Conservation (phyloP, 1,284 basidiomycete genomes). For the Cryptococcus sp. region DNA sequence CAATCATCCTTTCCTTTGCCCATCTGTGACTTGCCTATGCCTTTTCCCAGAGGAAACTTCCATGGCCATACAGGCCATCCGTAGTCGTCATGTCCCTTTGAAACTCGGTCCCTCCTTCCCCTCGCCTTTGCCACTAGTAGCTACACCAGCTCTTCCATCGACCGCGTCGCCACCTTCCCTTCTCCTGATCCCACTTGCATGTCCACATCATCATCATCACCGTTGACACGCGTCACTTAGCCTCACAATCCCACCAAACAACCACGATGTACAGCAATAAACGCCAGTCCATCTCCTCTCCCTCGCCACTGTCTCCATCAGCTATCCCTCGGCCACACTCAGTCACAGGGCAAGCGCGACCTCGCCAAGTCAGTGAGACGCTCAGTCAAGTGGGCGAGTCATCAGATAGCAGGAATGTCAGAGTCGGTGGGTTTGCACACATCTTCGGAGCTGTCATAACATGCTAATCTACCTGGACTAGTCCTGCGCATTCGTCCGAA, state of each 20-base stretch:
- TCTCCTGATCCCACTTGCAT: too few species aligned
- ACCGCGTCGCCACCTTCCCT: too few species aligned
- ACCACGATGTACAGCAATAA: constrained; percentile 1
- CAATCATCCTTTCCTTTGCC: too few species aligned
- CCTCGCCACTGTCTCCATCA: constrained; percentile 30
- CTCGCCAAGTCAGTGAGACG: constrained; percentile 13
- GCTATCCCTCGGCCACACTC: constrained; percentile 36
- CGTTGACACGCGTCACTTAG: too few species aligned
- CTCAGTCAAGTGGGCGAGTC: constrained; percentile 11
- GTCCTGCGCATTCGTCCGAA: constrained; percentile 91
- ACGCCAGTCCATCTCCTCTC: constrained; percentile 22
- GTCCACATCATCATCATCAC: too few species aligned
- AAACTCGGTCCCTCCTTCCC: too few species aligned
- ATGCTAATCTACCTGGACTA: constrained; percentile 44
- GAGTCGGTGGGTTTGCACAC: constrained; percentile 40
- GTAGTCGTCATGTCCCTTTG: too few species aligned
- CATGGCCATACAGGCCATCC: too few species aligned
- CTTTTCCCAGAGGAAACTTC: too few species aligned
- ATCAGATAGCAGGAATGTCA: constrained; percentile 40
- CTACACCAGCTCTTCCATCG: too few species aligned
- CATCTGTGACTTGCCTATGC: too few species aligned
- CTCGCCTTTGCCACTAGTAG: too few species aligned
- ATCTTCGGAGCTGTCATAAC: background rate
- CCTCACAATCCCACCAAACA: background rate
- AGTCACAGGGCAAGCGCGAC: constrained; percentile 21